Conservation (phyloP, 371 early-diverging fungal species). For the Actinomucor elegans region DNA sequence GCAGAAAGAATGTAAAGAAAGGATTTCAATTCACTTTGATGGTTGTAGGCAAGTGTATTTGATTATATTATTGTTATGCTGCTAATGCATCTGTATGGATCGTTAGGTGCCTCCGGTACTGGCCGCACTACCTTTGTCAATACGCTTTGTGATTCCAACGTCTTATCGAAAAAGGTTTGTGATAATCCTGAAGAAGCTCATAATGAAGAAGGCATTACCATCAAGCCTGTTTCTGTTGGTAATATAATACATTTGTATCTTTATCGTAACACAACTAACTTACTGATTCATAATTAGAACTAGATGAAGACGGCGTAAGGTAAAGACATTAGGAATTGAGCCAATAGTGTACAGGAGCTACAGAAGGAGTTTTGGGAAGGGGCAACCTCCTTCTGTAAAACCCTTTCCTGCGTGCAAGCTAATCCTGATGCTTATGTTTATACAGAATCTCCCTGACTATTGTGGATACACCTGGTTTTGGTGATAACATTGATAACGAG, state of each 20-base stretch:
- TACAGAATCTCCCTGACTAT: conserved; percentile 47
- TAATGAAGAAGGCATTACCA: conserved; percentile 91
- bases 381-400: conserved; percentile 7
- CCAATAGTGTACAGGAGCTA: too few species aligned
- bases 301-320: conserved; percentile 95
- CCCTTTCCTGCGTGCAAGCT: too few species aligned
- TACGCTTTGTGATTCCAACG: conserved; percentile 87
- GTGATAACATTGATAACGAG: conserved; percentile 88
- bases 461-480: conserved; percentile 98
- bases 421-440: not conserved
- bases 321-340: conserved; percentile 17
- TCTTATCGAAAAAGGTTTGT: conserved; percentile 66
- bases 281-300: conserved; percentile 50
- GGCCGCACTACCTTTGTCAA: conserved; percentile 99
- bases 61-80: not conserved
- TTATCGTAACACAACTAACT: not conserved
- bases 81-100: not conserved
- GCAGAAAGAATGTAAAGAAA: conserved; percentile 95
- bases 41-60: conserved; percentile 82
- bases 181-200: conserved; percentile 85
- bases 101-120: conserved; percentile 86
- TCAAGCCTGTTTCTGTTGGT: conserved; percentile 76
- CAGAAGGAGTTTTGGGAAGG: too few species aligned
- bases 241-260: conserved; percentile 3
- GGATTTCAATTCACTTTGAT: conserved; percentile 95